Evolutionary conservation across 257 asterid species (phyloP).

Genomic region (Solanum acaule): DNA sequence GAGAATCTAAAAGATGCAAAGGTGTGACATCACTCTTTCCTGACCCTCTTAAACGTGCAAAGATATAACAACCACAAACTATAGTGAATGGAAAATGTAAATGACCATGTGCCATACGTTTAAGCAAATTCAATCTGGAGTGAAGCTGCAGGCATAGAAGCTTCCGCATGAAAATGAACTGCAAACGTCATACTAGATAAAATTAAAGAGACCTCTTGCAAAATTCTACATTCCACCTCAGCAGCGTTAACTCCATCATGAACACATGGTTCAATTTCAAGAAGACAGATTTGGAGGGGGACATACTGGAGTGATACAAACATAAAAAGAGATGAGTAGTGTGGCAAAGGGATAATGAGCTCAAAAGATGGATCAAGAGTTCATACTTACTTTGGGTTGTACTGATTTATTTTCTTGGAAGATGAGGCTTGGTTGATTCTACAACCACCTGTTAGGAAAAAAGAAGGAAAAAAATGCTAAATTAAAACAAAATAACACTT

Average conservation of each 20-base stretch:
- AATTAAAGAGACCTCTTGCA: neutral
- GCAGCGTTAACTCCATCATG: neutral
- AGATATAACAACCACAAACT: slow-evolving; percentile 15
- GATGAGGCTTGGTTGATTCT: slow-evolving; percentile 82
- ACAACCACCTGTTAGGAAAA: slow-evolving; percentile 69
- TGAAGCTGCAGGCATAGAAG: neutral
- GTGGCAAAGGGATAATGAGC: neutral
- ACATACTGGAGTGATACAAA: neutral
- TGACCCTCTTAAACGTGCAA: slow-evolving; percentile 12
- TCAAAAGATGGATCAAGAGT: neutral
- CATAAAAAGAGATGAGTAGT: neutral
- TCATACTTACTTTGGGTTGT: slow-evolving; percentile 12
- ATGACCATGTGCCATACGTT: neutral
- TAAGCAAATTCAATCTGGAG: neutral
- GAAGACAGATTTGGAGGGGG: neutral
- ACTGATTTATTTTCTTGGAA: slow-evolving; percentile 37
- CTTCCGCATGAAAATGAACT: neutral
- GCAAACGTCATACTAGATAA: slow-evolving; percentile 4
- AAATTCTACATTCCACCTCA: neutral
- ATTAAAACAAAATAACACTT: neutral
- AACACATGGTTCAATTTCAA: neutral
- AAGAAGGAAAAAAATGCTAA: neutral
- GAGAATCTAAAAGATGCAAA: neutral
- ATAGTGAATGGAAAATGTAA: neutral
- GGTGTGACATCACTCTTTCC: slow-evolving; percentile 5